These are phyloP conservation scores for Colletotrichum falcatum DNA, from an alignment of 2,329 filamentous ascomycete species.

Conservation along the genomic window DNA sequence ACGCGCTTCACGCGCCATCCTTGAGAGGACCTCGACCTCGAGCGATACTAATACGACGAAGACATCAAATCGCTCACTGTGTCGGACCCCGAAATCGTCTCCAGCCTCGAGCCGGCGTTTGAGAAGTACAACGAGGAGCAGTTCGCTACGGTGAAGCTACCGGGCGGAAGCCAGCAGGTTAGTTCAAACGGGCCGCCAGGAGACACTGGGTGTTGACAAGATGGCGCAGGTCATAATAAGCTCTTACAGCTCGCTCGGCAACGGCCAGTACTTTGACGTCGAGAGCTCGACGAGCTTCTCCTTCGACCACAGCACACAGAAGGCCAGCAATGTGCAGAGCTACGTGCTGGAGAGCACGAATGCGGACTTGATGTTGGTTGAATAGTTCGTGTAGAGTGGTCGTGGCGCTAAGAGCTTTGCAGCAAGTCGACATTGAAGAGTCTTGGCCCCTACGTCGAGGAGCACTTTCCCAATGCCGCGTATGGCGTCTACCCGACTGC, in stretches of 20 bases:
- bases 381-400: not conserved
- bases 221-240: conserved; percentile 81
- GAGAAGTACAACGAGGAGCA: conserved; percentile 97
- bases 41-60: conserved; percentile 52
- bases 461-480: conserved; percentile 88
- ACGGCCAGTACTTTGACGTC: conserved; percentile 88
- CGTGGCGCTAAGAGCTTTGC: conserved; percentile 43
- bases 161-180: conserved; percentile 78
- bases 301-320: conserved; percentile 88
- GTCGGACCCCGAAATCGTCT: conserved; percentile 74
- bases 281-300: conserved; percentile 89
- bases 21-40: conserved; percentile 7
- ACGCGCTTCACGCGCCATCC: not conserved
- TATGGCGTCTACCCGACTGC: conserved; percentile 87
- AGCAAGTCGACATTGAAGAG: conserved; percentile 88
- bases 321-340: conserved; percentile 85
- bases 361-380: conserved; percentile 80
- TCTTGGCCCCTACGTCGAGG: conserved; percentile 79
- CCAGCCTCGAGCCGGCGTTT: conserved; percentile 84
- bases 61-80: conserved; percentile 90
- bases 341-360: conserved; percentile 82
- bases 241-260: conserved; percentile 83
- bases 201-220: conserved; percentile 1
- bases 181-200: conserved; percentile 3
- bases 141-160: conserved; percentile 88